A percentile compares a stretch with the other conserved stretches of the same genome.
phyloP scores from a whole-genome alignment of 2,329 filamentous ascomycete genomes.

The Trichoderma arundinaceum region DNA sequence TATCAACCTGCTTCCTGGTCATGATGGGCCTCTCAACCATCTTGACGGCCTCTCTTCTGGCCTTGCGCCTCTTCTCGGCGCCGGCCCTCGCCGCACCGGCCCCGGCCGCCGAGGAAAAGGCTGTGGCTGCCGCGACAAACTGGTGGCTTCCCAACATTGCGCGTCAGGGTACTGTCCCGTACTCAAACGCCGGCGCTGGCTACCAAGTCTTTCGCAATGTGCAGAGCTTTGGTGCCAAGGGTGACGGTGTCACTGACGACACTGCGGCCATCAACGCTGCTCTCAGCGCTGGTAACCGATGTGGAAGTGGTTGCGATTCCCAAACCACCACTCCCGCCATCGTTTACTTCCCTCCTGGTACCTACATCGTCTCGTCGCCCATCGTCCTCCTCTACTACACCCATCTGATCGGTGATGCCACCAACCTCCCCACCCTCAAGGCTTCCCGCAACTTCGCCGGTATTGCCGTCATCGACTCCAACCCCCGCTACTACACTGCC shows the following conservation, averaged over 20 bases:
- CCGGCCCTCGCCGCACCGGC: conserved; percentile 43
- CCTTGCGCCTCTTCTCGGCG: conserved; percentile 49
- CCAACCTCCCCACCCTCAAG: conserved; percentile 75
- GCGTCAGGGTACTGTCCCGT: conserved; percentile 72
- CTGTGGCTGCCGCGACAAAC: conserved; percentile 44
- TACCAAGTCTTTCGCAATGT: conserved; percentile 82
- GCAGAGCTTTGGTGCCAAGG: conserved; percentile 74
- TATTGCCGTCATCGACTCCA: conserved; percentile 86
- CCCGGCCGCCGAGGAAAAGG: conserved; percentile 33
- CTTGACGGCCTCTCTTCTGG: conserved; percentile 51
- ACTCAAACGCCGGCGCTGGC: conserved; percentile 43
- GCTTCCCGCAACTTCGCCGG: conserved; percentile 74
- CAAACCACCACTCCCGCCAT: conserved; percentile 82
- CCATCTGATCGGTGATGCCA: conserved; percentile 83
- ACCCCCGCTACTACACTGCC: conserved; percentile 88
- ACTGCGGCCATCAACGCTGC: conserved; percentile 87
- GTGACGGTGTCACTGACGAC: conserved; percentile 75
- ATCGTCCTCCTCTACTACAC: conserved; percentile 92
- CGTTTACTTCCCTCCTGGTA: conserved; percentile 90
- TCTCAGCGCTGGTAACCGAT: conserved; percentile 78
- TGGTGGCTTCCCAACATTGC: conserved; percentile 77
- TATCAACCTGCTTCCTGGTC: conserved; percentile 38
- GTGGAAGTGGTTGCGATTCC: conserved; percentile 81
- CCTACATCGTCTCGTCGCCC: conserved; percentile 79
- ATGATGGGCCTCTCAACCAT: conserved; percentile 56